Evolutionary conservation across 2,329 filamentous ascomycete species (phyloP), one percentile per base, ranked within the genome.

Genomic region (Leptographium flavum): DNA sequence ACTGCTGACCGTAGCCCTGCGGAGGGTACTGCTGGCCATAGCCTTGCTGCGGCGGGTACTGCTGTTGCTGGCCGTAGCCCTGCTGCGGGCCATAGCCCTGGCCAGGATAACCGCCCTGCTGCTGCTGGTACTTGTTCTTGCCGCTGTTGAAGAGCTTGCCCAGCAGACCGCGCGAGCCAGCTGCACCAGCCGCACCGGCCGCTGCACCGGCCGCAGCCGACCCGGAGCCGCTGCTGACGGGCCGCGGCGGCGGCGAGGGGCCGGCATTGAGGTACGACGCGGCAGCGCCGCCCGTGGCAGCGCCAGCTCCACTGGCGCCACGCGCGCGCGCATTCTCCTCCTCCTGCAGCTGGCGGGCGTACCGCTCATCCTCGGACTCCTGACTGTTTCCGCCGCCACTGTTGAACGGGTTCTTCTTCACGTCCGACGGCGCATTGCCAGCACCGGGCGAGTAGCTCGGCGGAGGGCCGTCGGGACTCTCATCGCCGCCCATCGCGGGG

Each of bases 311-410:
- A 21, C 47, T 49, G 39, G 55, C 53, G 45, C 45, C 53, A 50
- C 58, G 58, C 15, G 70, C 71, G 38, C 76, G 74, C 6, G 77
- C 76, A 51, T 94, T 73, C 61, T 94, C 87, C 61, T 94, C 84
- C 38, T 83, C 83, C 60, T 94, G 88, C 36, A 94, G 67, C 57
- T 79, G 75, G 35, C 83, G 73, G 8, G 88, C 87, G 10, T 88
- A 67, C 23, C 71, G 72, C 48, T 83, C 86, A 58, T 93, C 87
- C 39, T 82, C 79, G 47, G 74, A 74, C 42, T 62, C 54, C 36
- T 51, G 54, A 53, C 45, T n/a, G 52, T 67, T 14, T 15, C 44
- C 33, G 21, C 8, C 10, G 39, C 33, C 31, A 36, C 45, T 40
- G 41, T 39, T n/a, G 63, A 84, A 90, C 2, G 84, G 83, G 57